These are phyloP conservation scores for Ceratobasidium sp. DNA, from an alignment of 1,284 basidiomycete genomes.

Conservation along the genomic window DNA sequence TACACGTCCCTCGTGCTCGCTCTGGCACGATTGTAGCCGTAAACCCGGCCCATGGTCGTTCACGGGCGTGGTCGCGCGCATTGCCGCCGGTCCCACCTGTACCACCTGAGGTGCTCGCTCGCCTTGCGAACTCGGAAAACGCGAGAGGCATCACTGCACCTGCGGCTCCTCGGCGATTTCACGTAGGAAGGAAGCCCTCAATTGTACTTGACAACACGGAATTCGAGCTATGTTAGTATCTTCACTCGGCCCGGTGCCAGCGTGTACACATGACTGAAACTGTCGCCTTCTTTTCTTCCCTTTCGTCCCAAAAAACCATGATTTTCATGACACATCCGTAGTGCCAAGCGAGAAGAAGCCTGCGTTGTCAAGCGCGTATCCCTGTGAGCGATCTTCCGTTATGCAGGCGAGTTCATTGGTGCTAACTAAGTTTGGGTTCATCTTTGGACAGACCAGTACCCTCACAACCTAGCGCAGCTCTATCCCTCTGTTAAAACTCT, in stretches of 20 bases:
- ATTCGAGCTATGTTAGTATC: conserved; percentile 38
- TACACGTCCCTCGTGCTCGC: conserved; percentile 17
- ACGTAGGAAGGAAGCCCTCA: conserved; percentile 1
- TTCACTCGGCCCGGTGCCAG: conserved; percentile 25
- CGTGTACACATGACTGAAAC: conserved; percentile 1
- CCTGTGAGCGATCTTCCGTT: conserved; percentile 24
- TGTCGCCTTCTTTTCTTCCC: not conserved
- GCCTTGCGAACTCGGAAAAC: not conserved
- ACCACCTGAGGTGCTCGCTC: conserved; percentile 5
- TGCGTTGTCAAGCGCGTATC: conserved; percentile 33
- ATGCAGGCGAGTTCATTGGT: not conserved
- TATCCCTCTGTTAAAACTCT: conserved; percentile 7
- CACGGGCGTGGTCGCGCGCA: conserved; percentile 28
- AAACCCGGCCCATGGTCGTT: conserved; percentile 33
- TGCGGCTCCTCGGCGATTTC: not conserved
- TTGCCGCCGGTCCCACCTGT: conserved; percentile 36
- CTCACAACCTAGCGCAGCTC: conserved; percentile 25
- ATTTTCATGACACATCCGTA: not conserved
- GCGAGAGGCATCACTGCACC: not conserved
- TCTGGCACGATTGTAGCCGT: conserved; percentile 21
- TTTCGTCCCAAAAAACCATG: conserved; percentile 6
- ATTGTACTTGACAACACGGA: conserved; percentile 20
- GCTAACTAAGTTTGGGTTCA: conserved; percentile 31
- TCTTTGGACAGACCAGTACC: conserved; percentile 27
- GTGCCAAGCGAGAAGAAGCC: conserved; percentile 19